Evolutionary conservation across 1,284 basidiomycete species (phyloP).

Genomic region (Papiliotrema laurentii): DNA sequence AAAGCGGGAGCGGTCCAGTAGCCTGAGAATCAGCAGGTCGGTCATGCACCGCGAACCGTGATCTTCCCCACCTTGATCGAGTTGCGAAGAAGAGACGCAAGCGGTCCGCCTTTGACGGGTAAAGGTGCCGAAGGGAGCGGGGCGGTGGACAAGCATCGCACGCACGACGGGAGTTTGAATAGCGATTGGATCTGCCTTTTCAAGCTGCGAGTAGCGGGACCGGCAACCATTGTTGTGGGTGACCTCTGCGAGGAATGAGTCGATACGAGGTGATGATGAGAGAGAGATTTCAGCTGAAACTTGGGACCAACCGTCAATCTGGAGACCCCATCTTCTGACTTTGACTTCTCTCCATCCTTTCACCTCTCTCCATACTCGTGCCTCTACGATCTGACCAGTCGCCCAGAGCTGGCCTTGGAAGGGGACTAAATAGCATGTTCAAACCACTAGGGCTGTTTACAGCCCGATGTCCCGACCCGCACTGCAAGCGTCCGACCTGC

Average conservation of each 20-base stretch:
- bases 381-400: too few species aligned
- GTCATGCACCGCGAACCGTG: not conserved
- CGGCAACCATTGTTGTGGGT: too few species aligned
- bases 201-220: too few species aligned
- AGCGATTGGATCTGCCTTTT: too few species aligned
- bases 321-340: not conserved
- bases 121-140: not conserved
- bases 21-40: constrained; percentile 48
- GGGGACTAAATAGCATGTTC: too few species aligned
- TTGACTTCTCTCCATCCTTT: too few species aligned
- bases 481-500: constrained; percentile 27
- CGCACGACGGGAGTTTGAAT: too few species aligned
- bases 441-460: constrained; percentile 28
- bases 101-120: constrained; percentile 11
- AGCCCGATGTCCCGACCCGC: constrained; percentile 26
- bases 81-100: constrained; percentile 57
- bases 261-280: too few species aligned
- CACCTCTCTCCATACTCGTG: too few species aligned
- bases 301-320: not conserved
- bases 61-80: constrained; percentile 58
- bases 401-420: too few species aligned
- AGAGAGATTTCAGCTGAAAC: not conserved
- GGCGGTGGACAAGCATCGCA: not conserved
- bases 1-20: constrained; percentile 77
- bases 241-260: too few species aligned